Evolutionary conservation across 805 yeast genomes (phyloP).

Genomic region (Candida namnaoensis): DNA sequence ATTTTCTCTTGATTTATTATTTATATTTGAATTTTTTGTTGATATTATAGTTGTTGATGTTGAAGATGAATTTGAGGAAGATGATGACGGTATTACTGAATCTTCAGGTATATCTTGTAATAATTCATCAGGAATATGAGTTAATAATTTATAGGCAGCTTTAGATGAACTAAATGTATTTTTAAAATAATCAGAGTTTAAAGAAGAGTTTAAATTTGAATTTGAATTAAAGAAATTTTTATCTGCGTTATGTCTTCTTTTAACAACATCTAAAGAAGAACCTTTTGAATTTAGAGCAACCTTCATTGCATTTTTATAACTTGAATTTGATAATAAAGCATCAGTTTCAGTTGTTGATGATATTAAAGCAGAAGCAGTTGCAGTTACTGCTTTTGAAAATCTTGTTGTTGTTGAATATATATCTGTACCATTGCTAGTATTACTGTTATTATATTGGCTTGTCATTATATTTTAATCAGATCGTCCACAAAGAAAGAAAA

Average conservation of each 20-base stretch:
- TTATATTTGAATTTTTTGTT: not conserved
- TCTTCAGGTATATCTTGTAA: slow-evolving; percentile 42
- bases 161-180: slow-evolving; percentile 25
- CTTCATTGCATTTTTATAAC: slow-evolving; percentile 36
- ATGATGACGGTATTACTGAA: not conserved
- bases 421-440: slow-evolving; percentile 4
- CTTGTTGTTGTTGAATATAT: slow-evolving; percentile 23
- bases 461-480: not conserved
- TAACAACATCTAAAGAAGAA: slow-evolving; percentile 20
- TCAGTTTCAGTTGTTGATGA: slow-evolving; percentile 12
- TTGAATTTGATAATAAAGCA: slow-evolving; percentile 27
- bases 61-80: not conserved
- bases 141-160: slow-evolving; percentile 37
- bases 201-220: slow-evolving; percentile 19
- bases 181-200: slow-evolving; percentile 24
- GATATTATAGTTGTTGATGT: slow-evolving; percentile 8
- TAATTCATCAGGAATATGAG: slow-evolving; percentile 53
- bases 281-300: slow-evolving; percentile 30
- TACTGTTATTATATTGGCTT: not conserved
- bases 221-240: slow-evolving; percentile 14
- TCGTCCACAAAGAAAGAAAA: too few species aligned
- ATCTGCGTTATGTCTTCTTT: slow-evolving; percentile 15
- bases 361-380: slow-evolving; percentile 48
- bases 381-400: slow-evolving; percentile 39
- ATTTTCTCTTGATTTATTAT: slow-evolving; percentile 2